Conservation (phyloP, 2,329 filamentous ascomycete species). For the Leptodontidium sp. region DNA sequence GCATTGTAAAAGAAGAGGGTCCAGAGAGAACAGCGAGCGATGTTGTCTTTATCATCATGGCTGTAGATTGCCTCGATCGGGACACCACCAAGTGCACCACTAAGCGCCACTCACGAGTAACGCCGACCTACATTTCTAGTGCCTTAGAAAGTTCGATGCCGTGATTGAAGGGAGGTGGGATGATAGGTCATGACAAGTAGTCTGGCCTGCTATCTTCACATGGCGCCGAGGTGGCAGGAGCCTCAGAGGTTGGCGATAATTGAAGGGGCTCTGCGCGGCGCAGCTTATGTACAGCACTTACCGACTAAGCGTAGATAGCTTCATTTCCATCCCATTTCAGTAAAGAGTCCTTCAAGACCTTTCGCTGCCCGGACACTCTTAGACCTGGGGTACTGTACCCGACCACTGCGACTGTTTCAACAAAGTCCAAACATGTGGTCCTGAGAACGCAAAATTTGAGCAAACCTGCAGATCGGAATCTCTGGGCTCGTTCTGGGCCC, state of each 20-base stretch:
- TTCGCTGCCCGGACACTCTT: background rate
- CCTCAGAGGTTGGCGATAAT: background rate
- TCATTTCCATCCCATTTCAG: background rate
- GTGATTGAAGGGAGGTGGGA: conserved; percentile 15
- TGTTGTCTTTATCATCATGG: conserved; percentile 1
- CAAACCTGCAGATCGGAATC: background rate
- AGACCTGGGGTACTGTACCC: background rate
- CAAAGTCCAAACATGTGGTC: background rate
- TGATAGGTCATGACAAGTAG: background rate
- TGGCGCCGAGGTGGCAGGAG: background rate
- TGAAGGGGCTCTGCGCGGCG: background rate
- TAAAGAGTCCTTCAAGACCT: background rate
- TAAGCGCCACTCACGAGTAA: background rate
- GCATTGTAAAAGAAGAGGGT: background rate
- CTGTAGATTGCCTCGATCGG: conserved; percentile 7
- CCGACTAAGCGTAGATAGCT: background rate
- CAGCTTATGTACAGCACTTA: background rate
- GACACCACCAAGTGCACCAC: conserved; percentile 9
- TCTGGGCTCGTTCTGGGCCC: background rate
- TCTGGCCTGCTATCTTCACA: background rate
- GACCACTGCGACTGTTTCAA: conserved; percentile 2
- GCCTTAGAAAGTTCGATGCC: background rate
- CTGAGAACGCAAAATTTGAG: background rate
- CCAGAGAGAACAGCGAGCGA: background rate
- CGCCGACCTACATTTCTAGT: conserved; percentile 7